Evolutionary conservation across 352 stramenopile genomes (phyloP), one percentile per base, ranked within the genome.

Genomic region (Phytopythium mirpurense): DNA sequence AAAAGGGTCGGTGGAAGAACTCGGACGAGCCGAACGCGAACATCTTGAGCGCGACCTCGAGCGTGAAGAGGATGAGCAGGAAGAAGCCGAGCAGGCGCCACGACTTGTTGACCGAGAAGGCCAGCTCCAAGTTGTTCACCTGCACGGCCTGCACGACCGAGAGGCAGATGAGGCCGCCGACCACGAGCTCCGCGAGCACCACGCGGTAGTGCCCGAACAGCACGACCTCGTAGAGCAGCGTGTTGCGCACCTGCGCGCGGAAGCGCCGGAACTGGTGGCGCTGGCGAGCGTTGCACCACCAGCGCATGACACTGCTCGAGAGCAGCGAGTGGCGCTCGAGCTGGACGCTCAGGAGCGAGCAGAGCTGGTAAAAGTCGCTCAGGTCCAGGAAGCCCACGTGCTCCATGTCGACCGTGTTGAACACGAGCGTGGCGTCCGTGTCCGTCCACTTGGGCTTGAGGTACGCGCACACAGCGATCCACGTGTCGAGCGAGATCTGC

Each of bases 1-100:
- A 93, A 47, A 93, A 93, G 15, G 83, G 83, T 1, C 83, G 69
- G 19, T 68, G 65, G 53, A 93, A 90, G 53, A 93, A 93, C 55
- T 90, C 79, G 26, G 60, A 60, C 45, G 57, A 74, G 2, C 83
- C 83, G 44, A 93, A 93, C n/a, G 83, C 83, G 51, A 90, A 90
- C 36, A 93, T 73, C 59, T 93, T 93, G 38, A 86, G 51, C 14
- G 68, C 32, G 0, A 93, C 75, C 55, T 93, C 83, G 5, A 89
- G 57, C 9, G 83, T 88, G 52, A 93, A 93, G 10, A 90, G 48
- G 21, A 76, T 76, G 8, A 93, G 51, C 42, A 93, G 53, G 26
- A 73, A 69, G 40, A 90, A 80, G 9, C 83, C 83, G 9, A 90
- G 63, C 26, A 90, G 53, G 4, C 83, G 79, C 83, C 83, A 93